Evolutionary conservation across 148 eudicot genomes (phyloP).

Genomic region (Rhododendron vialii): DNA sequence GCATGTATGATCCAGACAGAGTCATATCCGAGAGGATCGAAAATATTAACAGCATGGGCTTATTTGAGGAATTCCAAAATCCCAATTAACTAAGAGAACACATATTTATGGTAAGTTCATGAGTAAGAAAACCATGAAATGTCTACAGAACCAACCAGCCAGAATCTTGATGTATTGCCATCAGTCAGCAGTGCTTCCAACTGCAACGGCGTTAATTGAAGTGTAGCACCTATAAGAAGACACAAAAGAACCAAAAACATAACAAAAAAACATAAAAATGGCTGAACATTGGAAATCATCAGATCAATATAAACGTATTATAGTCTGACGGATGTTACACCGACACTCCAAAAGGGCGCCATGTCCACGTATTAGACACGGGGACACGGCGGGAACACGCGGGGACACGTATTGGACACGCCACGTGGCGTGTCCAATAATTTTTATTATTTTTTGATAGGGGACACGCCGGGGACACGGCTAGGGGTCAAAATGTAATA

Average conservation of each 20-base stretch:
- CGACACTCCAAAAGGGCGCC: too few species aligned
- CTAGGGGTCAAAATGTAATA: too few species aligned
- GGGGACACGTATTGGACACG: too few species aligned
- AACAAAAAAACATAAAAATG: not conserved
- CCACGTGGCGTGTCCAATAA: too few species aligned
- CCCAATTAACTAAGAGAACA: not conserved
- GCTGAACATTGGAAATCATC: constrained; percentile 2
- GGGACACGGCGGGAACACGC: too few species aligned
- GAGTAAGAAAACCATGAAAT: not conserved
- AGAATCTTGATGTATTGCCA: constrained; percentile 69
- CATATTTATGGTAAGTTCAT: not conserved
- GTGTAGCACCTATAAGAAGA: constrained; percentile 44
- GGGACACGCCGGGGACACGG: too few species aligned
- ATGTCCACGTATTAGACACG: too few species aligned
- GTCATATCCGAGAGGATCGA: not conserved
- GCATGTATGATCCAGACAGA: not conserved
- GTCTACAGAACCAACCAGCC: constrained; percentile 71
- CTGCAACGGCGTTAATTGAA: constrained; percentile 78
- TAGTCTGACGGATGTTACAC: not conserved
- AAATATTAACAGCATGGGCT: constrained; percentile 2
- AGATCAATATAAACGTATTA: not conserved
- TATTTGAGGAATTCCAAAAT: not conserved
- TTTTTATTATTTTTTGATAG: too few species aligned
- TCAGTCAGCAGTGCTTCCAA: constrained; percentile 80
- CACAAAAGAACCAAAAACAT: not conserved